Evolutionary conservation across 257 asterid species (phyloP), one percentile per base, ranked within the genome.

Genomic region (Fraxinus quadrangulata): DNA sequence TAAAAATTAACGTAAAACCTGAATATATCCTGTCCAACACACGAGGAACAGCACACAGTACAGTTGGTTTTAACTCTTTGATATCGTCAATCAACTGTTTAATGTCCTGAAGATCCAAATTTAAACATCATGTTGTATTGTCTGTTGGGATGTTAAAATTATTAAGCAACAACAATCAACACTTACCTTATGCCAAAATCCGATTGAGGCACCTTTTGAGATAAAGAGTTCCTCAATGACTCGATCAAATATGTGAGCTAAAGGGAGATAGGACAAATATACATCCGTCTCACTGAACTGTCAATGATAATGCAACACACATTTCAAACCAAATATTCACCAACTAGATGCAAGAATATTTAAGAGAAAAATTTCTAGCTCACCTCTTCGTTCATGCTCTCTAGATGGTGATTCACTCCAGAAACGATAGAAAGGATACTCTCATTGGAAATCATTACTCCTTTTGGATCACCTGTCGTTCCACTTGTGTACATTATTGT

Each of bases 401-500:
- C 88, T 49, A 91, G 80, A 75, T 91, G 92, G 81, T 90, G 92
- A 84, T 87, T 81, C 6, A 90, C 96, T 26, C 97, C 97, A 39
- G 91, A 89, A 59, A 87, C 87, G n/a, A 91, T 82, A 1, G 97
- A 87, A 79, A 93, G 90, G 74, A 93, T 83, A 86, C 92, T 88
- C 84, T 90, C 97, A 12, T 93, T 88, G 36, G 96, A 85, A 56
- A 91, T 84, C 84, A 91, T 77, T 19, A 89, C 97, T 37, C 97
- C 97, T 79, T 93, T 93, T 3, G 97, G 97, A 54, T 91, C 92
- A 16, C 97, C 97, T 31, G 97, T 92, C 68, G 97, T 92, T 39
- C 96, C 97, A 83, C 97, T 92, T 6, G 97, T 91, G 78, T 92
- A 92, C 97, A 93, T 93, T 75, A 93, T 91, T 0, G 97, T 91